These are phyloP conservation scores for Saprolegnia parasitica DNA, from an alignment of 352 stramenopile species.

Conservation along the genomic window DNA sequence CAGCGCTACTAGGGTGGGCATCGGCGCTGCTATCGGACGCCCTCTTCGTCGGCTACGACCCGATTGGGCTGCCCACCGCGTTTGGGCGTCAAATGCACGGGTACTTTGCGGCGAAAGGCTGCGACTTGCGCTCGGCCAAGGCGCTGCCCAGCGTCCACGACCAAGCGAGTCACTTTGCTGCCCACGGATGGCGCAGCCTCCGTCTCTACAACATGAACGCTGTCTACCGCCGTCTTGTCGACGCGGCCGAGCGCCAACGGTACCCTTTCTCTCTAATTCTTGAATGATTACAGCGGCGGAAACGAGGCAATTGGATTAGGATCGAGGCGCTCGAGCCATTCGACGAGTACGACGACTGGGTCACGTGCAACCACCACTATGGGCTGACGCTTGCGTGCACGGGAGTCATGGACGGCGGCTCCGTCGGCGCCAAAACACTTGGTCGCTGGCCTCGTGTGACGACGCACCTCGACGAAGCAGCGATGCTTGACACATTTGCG, in stretches of 20 bases:
- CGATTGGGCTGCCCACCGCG: constrained; percentile 40
- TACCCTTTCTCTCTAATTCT: background rate
- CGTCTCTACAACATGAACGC: constrained; percentile 64
- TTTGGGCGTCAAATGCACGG: constrained; percentile 50
- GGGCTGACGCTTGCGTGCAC: constrained; percentile 48
- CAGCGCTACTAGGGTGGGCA: constrained; percentile 45
- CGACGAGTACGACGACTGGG: constrained; percentile 66
- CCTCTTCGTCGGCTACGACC: constrained; percentile 59
- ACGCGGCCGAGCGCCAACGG: constrained; percentile 40
- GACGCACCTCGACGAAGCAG: constrained; percentile 29
- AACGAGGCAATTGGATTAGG: background rate
- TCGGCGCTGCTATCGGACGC: constrained; percentile 36
- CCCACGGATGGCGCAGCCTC: constrained; percentile 38
- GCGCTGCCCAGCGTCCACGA: constrained; percentile 39
- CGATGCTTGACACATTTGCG: background rate
- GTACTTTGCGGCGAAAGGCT: constrained; percentile 71
- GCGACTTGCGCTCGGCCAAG: constrained; percentile 45
- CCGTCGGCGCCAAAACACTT: constrained; percentile 29
- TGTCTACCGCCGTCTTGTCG: constrained; percentile 41
- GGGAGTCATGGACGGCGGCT: background rate
- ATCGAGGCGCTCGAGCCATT: constrained; percentile 55
- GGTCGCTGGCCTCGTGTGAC: constrained; percentile 34
- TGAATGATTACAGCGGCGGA: background rate
- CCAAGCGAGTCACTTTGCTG: constrained; percentile 40
- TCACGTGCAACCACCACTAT: constrained; percentile 62